A percentile compares a stretch with the other conserved stretches of the same genome.
Conservation (phyloP, 805 yeast genomes). For the Ogataea saltuana region DNA sequence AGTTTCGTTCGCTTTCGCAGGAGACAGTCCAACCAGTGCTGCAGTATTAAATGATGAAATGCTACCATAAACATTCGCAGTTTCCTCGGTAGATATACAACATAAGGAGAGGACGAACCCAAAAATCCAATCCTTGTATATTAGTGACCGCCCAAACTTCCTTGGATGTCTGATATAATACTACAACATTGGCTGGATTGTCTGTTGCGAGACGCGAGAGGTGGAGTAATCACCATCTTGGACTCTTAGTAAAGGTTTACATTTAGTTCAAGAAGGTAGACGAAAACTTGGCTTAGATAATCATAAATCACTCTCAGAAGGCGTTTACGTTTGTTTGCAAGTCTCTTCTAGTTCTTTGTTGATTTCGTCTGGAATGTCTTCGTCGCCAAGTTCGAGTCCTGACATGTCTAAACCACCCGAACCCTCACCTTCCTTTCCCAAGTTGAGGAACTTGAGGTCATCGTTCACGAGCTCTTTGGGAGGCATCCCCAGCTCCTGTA, state of each 20-base stretch:
- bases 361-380: slow-evolving; percentile 55
- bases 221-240: not conserved
- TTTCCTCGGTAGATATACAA: slow-evolving; percentile 91
- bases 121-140: slow-evolving; percentile 55
- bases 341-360: slow-evolving; percentile 56
- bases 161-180: slow-evolving; percentile 82
- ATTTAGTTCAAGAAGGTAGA: slow-evolving; percentile 9
- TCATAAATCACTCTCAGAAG: not conserved
- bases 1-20: not conserved
- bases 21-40: not conserved
- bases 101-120: slow-evolving; percentile 60
- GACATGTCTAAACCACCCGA: slow-evolving; percentile 18
- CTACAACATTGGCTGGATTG: not conserved
- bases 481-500: slow-evolving; percentile 77
- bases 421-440: slow-evolving; percentile 18
- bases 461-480: slow-evolving; percentile 65
- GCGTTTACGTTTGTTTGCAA: slow-evolving; percentile 41
- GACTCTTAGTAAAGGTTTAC: slow-evolving; percentile 12
- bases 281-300: not conserved
- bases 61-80: slow-evolving; percentile 85
- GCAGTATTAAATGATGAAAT: slow-evolving; percentile 60
- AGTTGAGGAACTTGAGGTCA: slow-evolving; percentile 41
- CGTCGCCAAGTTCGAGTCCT: slow-evolving; percentile 49
- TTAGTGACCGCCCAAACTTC: slow-evolving; percentile 88
- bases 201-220: not conserved